Evolutionary conservation across 352 stramenopile species (phyloP).

Genomic region (Thalassiosira mediterranea): DNA sequence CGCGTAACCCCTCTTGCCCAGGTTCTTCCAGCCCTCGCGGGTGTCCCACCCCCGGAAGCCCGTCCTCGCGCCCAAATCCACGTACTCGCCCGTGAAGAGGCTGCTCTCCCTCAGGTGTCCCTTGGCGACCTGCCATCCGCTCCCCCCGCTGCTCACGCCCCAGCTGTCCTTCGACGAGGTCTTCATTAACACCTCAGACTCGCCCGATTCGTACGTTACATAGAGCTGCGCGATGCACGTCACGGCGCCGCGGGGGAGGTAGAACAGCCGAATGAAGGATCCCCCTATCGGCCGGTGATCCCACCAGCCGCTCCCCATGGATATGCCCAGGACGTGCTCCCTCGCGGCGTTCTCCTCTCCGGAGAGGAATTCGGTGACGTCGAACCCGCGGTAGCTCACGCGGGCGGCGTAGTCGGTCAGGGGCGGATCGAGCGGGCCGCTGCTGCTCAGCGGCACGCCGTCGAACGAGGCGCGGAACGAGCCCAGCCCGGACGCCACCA

Average conservation of each 20-base stretch:
- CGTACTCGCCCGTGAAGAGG: conserved; percentile 55
- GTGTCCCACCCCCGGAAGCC: conserved; percentile 47
- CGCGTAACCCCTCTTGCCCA: neutral
- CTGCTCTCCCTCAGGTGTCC: conserved; percentile 46
- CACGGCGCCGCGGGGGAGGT: conserved; percentile 41
- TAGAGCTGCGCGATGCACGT: conserved; percentile 51
- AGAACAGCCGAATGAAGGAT: conserved; percentile 44
- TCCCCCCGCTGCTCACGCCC: conserved; percentile 2
- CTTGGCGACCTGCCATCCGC: conserved; percentile 56
- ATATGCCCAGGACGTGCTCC: conserved; percentile 53
- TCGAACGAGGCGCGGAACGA: conserved; percentile 53
- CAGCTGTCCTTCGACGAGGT: conserved; percentile 1
- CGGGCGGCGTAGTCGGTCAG: conserved; percentile 58
- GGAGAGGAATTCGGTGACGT: conserved; percentile 52
- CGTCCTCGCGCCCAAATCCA: conserved; percentile 45
- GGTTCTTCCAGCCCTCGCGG: conserved; percentile 13
- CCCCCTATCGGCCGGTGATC: conserved; percentile 55
- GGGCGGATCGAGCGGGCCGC: conserved; percentile 55
- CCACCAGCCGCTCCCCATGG: conserved; percentile 53
- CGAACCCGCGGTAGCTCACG: conserved; percentile 58
- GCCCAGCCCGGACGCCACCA: conserved; percentile 51
- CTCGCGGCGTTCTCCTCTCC: neutral
- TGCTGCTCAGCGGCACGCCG: conserved; percentile 38
- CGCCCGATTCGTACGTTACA: conserved; percentile 46
- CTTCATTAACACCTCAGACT: conserved; percentile 37